Evolutionary conservation across 108 stramenopile species (phyloP), one percentile per base, ranked within the genome.

Genomic region (Cyclostephanos tholiformis): DNA sequence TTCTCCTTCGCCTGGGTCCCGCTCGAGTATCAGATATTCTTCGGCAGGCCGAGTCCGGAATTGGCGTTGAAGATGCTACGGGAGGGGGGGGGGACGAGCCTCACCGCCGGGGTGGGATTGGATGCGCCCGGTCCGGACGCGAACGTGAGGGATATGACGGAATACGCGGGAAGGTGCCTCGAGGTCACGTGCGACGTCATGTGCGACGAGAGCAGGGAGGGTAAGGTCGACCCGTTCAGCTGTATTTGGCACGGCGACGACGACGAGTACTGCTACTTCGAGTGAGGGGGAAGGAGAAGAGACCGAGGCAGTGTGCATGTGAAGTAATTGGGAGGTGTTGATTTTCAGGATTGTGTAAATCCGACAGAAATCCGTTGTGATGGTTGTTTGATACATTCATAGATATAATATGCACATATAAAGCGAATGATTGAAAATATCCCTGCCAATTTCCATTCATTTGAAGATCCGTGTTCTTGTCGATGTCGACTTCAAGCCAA

Each of bases 1-100:
- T 93, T 93, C 69, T 81, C 79, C 64, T 90, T 93, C 61, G 92
- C 92, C 10, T 93, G 92, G 92, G 76, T 93, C 6, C 91, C 91
- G 10, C 88, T 88, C 38, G 85, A 85, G 65, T 84, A 85, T 63
- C 87, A 88, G 65, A 93, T 93, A 48, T 93, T 93, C 79, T 93
- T 93, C 41, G 91, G 91, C 39, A 55, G 92, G 17, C 92, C 92
- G 20, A 84, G 82, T 14, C 88, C 92, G 13, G 92, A 93, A 44
- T 13, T 84, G 11, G 67, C 76, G 2, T 57, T 84, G 39, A 73
- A 69, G 49, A 84, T 84, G 84, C 79, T 91, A 12, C 75, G 87
- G 19, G 88, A 93, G 52, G 75, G 78, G 17, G 88, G 88, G 7
- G 79, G 71, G 0, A 19, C 86, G 0, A 50, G 39, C 20, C 67